phyloP scores from a whole-genome alignment of 305 asterid species.

The Fraxinus latifolia region DNA sequence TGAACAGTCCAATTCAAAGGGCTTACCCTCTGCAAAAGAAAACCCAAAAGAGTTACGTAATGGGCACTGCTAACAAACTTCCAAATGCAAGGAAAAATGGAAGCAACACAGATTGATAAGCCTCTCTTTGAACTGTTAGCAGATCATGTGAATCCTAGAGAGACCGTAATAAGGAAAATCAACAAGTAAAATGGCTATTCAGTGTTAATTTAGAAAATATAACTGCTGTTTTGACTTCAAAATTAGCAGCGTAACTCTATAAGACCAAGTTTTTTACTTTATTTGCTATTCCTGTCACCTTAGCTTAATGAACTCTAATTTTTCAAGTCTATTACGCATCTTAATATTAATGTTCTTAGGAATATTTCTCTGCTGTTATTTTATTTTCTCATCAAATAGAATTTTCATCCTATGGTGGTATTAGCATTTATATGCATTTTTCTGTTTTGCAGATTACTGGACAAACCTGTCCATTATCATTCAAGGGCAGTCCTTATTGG shows the following conservation, averaged over 20 bases:
- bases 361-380: background rate
- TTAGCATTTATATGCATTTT: background rate
- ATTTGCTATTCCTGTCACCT: conserved; percentile 13
- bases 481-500: conserved; percentile 97
- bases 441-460: conserved; percentile 63
- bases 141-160: background rate
- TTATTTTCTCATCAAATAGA: background rate
- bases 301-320: background rate
- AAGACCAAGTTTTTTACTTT: background rate
- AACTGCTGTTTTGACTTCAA: conserved; percentile 20
- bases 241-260: conserved; percentile 4
- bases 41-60: background rate
- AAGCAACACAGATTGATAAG: background rate
- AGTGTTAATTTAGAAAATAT: conserved; percentile 14
- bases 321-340: background rate
- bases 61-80: background rate
- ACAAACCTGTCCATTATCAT: conserved; percentile 71
- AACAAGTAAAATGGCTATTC: conserved; percentile 13
- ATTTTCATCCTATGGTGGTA: background rate
- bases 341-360: background rate
- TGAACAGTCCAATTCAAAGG: background rate
- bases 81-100: background rate
- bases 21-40: background rate
- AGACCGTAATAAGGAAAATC: background rate
- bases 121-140: conserved; percentile 8